Conservation (phyloP, 75 land plant species). For the Picea sitchensis region DNA sequence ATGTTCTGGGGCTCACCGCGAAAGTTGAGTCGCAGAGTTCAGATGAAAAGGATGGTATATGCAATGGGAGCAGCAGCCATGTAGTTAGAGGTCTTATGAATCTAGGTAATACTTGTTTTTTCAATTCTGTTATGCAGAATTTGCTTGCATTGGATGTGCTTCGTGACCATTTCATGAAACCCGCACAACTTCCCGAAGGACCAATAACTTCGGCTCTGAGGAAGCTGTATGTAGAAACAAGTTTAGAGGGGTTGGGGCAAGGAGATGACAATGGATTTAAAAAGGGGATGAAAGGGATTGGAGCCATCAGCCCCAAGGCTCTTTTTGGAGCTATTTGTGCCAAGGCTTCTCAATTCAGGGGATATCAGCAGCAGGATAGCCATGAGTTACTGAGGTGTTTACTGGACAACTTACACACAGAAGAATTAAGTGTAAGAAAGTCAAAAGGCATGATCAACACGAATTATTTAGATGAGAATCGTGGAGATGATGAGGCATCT, state of each 20-base stretch:
- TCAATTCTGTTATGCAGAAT: conserved; percentile 92
- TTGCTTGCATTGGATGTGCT: conserved; percentile 58
- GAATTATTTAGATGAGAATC: background rate
- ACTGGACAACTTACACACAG: conserved; percentile 68
- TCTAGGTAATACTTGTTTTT: conserved; percentile 96
- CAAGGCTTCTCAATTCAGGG: conserved; percentile 87
- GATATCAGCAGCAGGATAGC: conserved; percentile 96
- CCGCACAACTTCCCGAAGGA: conserved; percentile 26
- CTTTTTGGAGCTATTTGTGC: conserved; percentile 71
- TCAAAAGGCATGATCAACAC: background rate
- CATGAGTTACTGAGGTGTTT: conserved; percentile 86
- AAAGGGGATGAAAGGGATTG: conserved; percentile 5
- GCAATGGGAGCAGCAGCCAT: conserved; percentile 13
- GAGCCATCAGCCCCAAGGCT: conserved; percentile 44
- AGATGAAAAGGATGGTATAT: conserved; percentile 5
- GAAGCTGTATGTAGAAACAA: conserved; percentile 63
- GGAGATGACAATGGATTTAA: conserved; percentile 18
- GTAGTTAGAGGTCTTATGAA: conserved; percentile 69
- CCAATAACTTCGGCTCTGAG: conserved; percentile 62
- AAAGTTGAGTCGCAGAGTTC: background rate
- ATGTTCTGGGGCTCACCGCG: background rate
- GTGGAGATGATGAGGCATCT: conserved; percentile 5
- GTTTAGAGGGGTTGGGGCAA: conserved; percentile 4
- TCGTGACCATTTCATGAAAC: conserved; percentile 48
- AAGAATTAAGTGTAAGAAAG: conserved; percentile 52